Evolutionary conservation across 192 early-diverging fungal species (phyloP).

Genomic region (Piromyces finnis): DNA sequence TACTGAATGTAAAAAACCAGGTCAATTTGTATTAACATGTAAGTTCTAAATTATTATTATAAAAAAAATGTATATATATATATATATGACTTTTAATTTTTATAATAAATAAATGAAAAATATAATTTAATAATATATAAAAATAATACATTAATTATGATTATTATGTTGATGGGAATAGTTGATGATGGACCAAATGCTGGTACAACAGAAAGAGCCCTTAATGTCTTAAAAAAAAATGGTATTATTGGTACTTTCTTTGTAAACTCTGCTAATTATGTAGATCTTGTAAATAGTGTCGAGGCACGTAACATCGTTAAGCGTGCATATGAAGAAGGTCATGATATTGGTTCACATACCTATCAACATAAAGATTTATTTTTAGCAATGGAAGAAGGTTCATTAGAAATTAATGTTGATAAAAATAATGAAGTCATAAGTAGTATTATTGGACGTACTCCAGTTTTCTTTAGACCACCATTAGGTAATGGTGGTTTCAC

Average conservation of each 20-base stretch:
- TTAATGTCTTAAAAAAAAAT: not conserved
- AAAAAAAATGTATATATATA: too few species aligned
- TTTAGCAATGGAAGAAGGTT: not conserved
- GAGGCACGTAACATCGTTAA: not conserved
- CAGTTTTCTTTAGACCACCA: not conserved
- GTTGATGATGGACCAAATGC: not conserved
- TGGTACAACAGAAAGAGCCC: not conserved
- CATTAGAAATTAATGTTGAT: not conserved
- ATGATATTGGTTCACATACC: not conserved
- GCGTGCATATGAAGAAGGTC: not conserved
- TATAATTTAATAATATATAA: too few species aligned
- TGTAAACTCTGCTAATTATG: not conserved
- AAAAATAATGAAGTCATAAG: not conserved
- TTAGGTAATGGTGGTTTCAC: not conserved
- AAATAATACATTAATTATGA: too few species aligned
- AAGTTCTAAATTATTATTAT: not conserved
- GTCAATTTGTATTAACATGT: not conserved
- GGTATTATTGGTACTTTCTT: not conserved
- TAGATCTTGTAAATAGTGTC: not conserved
- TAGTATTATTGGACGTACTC: not conserved
- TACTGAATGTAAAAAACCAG: not conserved
- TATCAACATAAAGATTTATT: not conserved
- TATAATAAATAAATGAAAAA: too few species aligned
- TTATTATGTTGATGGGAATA: too few species aligned
- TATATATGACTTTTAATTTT: too few species aligned